These are phyloP conservation scores for Pochonia chlamydosporia DNA, from an alignment of 2,329 filamentous ascomycete species.

Conservation along the genomic window DNA sequence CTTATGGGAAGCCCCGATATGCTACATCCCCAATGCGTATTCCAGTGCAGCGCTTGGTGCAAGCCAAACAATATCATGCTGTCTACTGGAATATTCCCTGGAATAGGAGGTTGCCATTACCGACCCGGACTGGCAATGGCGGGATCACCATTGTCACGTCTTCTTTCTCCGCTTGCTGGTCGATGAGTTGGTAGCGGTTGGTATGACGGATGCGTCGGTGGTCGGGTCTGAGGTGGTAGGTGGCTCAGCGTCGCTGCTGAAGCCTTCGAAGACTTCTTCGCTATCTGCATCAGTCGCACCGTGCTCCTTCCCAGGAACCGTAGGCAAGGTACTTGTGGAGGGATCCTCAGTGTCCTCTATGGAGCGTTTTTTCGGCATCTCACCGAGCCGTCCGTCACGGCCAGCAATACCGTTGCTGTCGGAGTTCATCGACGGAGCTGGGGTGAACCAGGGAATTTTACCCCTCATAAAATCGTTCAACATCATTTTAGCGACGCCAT, in stretches of 20 bases:
- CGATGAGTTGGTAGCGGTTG: not conserved
- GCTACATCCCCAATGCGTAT: too few species aligned
- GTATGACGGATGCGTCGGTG: not conserved
- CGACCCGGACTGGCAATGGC: too few species aligned
- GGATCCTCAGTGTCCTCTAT: slow-evolving; percentile 44
- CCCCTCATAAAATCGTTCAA: slow-evolving; percentile 93
- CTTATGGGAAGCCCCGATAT: too few species aligned
- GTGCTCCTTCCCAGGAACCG: slow-evolving; percentile 19
- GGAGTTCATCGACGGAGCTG: slow-evolving; percentile 58
- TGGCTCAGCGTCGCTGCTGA: slow-evolving; percentile 27
- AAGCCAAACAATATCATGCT: too few species aligned
- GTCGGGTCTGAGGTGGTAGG: not conserved
- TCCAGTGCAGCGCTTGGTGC: too few species aligned
- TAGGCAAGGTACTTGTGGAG: slow-evolving; percentile 27
- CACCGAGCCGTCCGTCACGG: slow-evolving; percentile 71
- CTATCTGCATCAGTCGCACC: slow-evolving; percentile 29
- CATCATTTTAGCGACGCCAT: slow-evolving; percentile 94
- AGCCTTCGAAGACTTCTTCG: slow-evolving; percentile 32
- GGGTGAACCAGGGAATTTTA: slow-evolving; percentile 94
- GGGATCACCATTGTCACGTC: not conserved
- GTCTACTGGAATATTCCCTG: too few species aligned
- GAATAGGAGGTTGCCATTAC: too few species aligned
- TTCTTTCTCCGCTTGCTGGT: not conserved
- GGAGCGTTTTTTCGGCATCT: slow-evolving; percentile 81
- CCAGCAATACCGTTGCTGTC: slow-evolving; percentile 54